phyloP scores from a whole-genome alignment of 768 basidiomycete genomes.

The Cystoderma amianthinum region DNA sequence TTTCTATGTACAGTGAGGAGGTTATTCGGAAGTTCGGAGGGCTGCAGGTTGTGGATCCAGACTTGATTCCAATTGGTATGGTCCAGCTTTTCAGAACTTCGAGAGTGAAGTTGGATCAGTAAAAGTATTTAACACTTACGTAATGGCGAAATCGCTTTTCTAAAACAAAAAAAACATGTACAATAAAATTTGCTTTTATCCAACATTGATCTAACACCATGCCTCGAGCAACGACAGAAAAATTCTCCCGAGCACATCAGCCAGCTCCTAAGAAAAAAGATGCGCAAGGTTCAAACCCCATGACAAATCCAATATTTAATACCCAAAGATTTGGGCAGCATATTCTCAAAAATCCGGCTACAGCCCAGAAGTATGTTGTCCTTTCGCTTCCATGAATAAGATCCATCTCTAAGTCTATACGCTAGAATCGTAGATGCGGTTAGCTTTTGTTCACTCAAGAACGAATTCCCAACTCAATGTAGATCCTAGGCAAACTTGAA shows the following conservation, averaged over 20 bases:
- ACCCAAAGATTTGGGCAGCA: constrained; percentile 96
- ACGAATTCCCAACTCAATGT: constrained; percentile 7
- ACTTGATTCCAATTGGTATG: constrained; percentile 33
- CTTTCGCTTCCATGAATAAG: not conserved
- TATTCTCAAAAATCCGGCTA: constrained; percentile 90
- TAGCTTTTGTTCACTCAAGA: constrained; percentile 12
- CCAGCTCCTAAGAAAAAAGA: constrained; percentile 48
- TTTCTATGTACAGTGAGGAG: constrained; percentile 30
- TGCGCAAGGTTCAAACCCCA: constrained; percentile 33
- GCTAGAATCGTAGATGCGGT: constrained; percentile 38
- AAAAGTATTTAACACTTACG: no score
- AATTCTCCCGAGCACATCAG: constrained; percentile 66
- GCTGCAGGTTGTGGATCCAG: constrained; percentile 30
- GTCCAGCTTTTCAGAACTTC: constrained; percentile 28
- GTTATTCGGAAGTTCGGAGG: constrained; percentile 30
- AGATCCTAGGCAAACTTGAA: constrained; percentile 72
- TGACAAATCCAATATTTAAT: constrained; percentile 88
- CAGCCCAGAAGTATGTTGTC: constrained; percentile 73
- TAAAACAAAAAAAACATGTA: no score
- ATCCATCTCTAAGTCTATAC: constrained; percentile 10
- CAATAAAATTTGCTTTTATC: not conserved
- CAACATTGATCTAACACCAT: constrained; percentile 29
- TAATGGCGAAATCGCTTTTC: no score
- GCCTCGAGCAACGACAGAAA: constrained; percentile 76
- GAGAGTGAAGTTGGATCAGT: constrained; percentile 24